phyloP scores from a whole-genome alignment of 2,329 filamentous ascomycete genomes.

The Verticillium nubilum region DNA sequence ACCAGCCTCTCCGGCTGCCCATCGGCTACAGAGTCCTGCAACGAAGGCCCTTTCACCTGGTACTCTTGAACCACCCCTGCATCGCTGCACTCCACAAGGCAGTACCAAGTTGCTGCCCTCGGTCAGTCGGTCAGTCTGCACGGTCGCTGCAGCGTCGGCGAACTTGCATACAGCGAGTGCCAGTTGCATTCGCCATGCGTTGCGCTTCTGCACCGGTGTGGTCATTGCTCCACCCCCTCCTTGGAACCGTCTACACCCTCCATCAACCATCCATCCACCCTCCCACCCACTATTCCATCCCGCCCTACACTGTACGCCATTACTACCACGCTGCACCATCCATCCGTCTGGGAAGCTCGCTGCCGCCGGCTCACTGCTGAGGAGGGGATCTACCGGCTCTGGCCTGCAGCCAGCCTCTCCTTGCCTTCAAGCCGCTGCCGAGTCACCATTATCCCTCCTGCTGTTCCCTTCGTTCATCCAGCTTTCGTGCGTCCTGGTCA shows the following conservation, averaged over 20 bases:
- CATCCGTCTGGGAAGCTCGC: background rate
- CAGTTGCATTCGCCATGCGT: background rate
- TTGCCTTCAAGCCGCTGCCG: background rate
- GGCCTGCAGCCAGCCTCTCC: background rate
- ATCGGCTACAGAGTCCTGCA: background rate
- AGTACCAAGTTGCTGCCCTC: background rate
- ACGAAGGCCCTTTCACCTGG: background rate
- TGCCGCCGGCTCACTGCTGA: background rate
- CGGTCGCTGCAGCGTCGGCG: background rate
- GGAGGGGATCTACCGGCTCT: background rate
- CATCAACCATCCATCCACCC: background rate
- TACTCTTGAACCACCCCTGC: background rate
- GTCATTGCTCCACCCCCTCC: background rate
- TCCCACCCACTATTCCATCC: background rate
- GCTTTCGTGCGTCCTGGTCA: background rate
- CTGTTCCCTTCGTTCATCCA: background rate
- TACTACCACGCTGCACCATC: background rate
- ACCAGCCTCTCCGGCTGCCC: background rate
- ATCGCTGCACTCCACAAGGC: background rate
- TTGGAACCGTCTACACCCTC: background rate
- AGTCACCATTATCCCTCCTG: background rate
- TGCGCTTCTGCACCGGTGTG: background rate
- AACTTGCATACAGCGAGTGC: background rate
- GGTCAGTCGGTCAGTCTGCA: background rate
- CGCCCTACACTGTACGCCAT: background rate